phyloP scores from a whole-genome alignment of 139 green algal species.

The Coelastrella sp. region DNA sequence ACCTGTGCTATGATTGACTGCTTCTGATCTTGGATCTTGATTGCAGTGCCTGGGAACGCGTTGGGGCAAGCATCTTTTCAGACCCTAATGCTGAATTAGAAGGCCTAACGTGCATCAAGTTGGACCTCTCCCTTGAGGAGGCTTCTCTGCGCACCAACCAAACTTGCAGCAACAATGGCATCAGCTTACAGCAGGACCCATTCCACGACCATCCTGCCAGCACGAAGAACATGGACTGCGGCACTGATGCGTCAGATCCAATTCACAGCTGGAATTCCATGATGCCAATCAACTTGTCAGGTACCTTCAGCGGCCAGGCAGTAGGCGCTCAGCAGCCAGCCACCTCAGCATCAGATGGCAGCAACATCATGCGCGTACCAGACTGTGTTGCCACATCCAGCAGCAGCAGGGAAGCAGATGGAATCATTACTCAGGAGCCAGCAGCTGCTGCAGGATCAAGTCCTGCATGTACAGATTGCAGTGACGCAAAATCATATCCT shows the following conservation, averaged over 20 bases:
- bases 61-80: background rate
- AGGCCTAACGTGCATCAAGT: background rate
- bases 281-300: background rate
- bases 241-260: background rate
- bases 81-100: background rate
- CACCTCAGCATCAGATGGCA: background rate
- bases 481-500: background rate
- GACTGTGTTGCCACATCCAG: background rate
- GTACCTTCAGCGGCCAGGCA: background rate
- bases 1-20: background rate
- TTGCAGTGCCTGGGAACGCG: slow-evolving; percentile 23
- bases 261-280: background rate
- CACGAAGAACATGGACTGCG: background rate
- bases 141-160: background rate
- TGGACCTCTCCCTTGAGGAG: background rate
- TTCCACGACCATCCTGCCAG: too few relatives aligned
- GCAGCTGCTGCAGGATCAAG: background rate
- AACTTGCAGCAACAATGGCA: slow-evolving; percentile 4
- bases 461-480: background rate
- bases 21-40: background rate
- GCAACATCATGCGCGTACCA: background rate
- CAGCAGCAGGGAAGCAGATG: background rate
- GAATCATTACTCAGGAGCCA: background rate
- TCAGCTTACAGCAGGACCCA: background rate
- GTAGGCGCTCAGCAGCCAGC: background rate